phyloP scores from a whole-genome alignment of 805 yeast species.

The Sugiyamaella lignohabitans region DNA sequence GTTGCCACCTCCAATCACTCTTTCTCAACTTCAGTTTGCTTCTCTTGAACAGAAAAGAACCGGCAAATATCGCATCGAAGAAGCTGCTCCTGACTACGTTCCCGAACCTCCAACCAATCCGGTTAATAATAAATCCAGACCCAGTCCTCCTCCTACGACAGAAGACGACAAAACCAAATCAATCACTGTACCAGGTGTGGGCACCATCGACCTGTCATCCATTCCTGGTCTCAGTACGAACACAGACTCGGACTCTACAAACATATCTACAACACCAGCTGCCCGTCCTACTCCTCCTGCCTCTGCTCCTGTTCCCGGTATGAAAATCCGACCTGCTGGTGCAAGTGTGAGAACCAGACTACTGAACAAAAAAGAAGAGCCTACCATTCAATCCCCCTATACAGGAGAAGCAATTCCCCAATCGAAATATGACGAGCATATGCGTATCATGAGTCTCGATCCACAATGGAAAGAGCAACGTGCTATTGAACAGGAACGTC shows the following conservation, averaged over 20 bases:
- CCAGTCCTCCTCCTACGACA: not conserved
- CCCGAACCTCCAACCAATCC: conserved; percentile 3
- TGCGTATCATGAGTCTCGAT: conserved; percentile 63
- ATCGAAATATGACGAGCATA: conserved; percentile 56
- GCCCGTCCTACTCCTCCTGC: not conserved
- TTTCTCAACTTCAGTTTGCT: conserved; percentile 55
- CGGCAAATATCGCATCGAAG: conserved; percentile 34
- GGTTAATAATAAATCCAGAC: not conserved
- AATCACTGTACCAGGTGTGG: not conserved
- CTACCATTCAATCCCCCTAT: conserved; percentile 64
- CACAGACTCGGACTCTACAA: not conserved
- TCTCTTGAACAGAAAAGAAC: conserved; percentile 49
- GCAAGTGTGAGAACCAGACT: conserved; percentile 47
- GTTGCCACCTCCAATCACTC: conserved; percentile 43
- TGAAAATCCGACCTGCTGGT: conserved; percentile 67
- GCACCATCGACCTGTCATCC: not conserved
- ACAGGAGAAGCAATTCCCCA: conserved; percentile 69
- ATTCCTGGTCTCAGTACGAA: not conserved
- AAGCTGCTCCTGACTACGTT: conserved; percentile 39
- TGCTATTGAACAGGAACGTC: conserved; percentile 29
- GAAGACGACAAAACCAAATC: not conserved
- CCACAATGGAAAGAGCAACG: conserved; percentile 71
- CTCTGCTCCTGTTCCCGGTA: conserved; percentile 25
- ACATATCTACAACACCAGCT: not conserved
- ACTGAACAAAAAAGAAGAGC: conserved; percentile 24